These are phyloP conservation scores for Pichia sp. DNA, from an alignment of 1,139 yeast species.

Conservation along the genomic window DNA sequence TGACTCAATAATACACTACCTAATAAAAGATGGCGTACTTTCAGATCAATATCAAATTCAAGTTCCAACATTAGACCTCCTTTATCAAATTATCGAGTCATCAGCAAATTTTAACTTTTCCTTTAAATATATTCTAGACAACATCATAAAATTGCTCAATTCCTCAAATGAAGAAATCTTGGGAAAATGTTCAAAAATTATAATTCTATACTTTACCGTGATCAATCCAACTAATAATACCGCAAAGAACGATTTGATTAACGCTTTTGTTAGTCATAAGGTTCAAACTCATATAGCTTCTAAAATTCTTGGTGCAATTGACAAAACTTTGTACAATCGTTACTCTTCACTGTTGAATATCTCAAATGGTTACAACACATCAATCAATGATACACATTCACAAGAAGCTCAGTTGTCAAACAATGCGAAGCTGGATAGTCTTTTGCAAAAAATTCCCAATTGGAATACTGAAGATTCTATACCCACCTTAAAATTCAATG, in stretches of 20 bases:
- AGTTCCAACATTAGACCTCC: constrained; percentile 36
- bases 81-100: constrained; percentile 32
- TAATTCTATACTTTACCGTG: constrained; percentile 35
- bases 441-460: constrained; percentile 15
- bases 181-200: constrained; percentile 30
- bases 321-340: constrained; percentile 19
- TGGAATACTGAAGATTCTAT: constrained; percentile 18
- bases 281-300: constrained; percentile 30
- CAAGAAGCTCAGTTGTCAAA: not conserved
- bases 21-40: constrained; percentile 47
- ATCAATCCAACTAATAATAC: constrained; percentile 31
- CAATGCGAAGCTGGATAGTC: constrained; percentile 9
- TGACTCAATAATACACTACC: constrained; percentile 36
- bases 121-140: constrained; percentile 33
- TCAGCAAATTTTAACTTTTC: constrained; percentile 35
- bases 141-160: constrained; percentile 35
- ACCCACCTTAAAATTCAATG: constrained; percentile 11
- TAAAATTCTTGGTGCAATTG: constrained; percentile 31
- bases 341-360: constrained; percentile 10
- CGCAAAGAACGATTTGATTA: constrained; percentile 42
- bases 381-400: not conserved
- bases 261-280: constrained; percentile 38
- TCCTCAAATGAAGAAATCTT: constrained; percentile 28
- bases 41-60: constrained; percentile 37
- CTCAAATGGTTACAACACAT: not conserved